Evolutionary conservation across 345 rosid genomes (phyloP).

Genomic region (Cardiospermum halicacabum): DNA sequence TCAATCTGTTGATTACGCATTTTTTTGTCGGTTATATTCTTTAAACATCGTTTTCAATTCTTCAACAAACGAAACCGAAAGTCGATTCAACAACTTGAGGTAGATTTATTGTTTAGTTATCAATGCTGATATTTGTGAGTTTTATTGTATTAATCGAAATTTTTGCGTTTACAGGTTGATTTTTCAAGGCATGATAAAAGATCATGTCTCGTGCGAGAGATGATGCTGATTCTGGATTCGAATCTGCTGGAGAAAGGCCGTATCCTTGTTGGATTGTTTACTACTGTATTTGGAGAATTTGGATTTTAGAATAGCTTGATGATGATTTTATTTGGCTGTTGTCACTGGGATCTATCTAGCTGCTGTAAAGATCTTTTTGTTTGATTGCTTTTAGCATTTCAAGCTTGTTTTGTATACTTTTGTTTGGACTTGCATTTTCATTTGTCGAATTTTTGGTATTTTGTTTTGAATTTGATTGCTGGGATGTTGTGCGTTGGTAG

Average conservation of each 20-base stretch:
- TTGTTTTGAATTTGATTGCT: neutral
- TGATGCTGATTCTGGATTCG: conserved; percentile 50
- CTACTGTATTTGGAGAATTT: too few species aligned
- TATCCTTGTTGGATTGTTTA: conserved; percentile 23
- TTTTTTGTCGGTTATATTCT: neutral
- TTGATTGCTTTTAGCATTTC: neutral
- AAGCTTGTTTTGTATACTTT: too few species aligned
- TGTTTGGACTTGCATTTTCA: too few species aligned
- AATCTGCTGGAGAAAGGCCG: conserved; percentile 58
- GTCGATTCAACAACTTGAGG: neutral
- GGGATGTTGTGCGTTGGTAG: neutral
- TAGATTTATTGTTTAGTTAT: neutral
- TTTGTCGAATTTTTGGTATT: too few species aligned
- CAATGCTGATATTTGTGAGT: neutral
- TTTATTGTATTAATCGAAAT: neutral
- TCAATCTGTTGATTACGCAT: neutral
- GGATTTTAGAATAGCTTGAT: too few species aligned
- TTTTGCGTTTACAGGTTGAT: neutral
- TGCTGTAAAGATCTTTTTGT: too few species aligned
- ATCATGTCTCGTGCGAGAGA: conserved; percentile 42
- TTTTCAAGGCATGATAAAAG: conserved; percentile 16
- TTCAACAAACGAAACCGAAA: neutral
- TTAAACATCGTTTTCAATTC: neutral
- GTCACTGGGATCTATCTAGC: too few species aligned
- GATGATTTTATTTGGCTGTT: too few species aligned